Percentiles rank a stretch among this genome's conserved stretches.
Evolutionary conservation across 352 stramenopile genomes (phyloP).

Genomic region (Lagenidium giganteum): DNA sequence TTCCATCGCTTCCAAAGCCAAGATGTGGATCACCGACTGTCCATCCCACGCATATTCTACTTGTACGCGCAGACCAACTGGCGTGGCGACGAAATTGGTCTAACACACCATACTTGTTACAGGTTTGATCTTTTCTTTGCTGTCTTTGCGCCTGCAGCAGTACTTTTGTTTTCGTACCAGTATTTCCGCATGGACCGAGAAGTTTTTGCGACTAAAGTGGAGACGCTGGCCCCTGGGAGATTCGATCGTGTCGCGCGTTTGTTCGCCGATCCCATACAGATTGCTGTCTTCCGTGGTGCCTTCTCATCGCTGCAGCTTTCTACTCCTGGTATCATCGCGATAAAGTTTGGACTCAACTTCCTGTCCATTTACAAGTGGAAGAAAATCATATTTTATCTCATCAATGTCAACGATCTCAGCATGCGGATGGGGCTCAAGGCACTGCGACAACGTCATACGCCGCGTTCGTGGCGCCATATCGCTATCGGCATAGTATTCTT

Average conservation of each 20-base stretch:
- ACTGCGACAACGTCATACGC: too few species aligned
- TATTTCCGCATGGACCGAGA: slow-evolving; percentile 35
- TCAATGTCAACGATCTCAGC: too few species aligned
- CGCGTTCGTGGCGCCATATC: too few species aligned
- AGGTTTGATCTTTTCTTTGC: slow-evolving; percentile 64
- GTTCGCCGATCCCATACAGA: slow-evolving; percentile 33
- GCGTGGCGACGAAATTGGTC: too few species aligned
- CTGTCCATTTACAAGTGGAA: slow-evolving; percentile 39
- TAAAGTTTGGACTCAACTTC: slow-evolving; percentile 29
- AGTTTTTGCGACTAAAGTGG: slow-evolving; percentile 27
- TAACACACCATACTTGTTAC: too few species aligned
- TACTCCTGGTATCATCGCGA: slow-evolving; percentile 11
- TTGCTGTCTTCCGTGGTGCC: slow-evolving; percentile 34
- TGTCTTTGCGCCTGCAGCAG: slow-evolving; percentile 38
- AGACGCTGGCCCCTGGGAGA: slow-evolving; percentile 16
- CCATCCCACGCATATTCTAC: slow-evolving; percentile 14
- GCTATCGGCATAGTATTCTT: too few species aligned
- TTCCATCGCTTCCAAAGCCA: slow-evolving; percentile 21
- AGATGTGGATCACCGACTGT: slow-evolving; percentile 3
- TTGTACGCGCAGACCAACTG: too few species aligned
- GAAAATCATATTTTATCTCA: slow-evolving; percentile 20
- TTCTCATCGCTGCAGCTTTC: slow-evolving; percentile 45
- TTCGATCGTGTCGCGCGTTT: slow-evolving; percentile 39
- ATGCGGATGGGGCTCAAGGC: too few species aligned
- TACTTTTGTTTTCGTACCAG: slow-evolving; percentile 33